Base-by-base conservation (phyloP, 1,284 basidiomycete species). In the Stereum hirsutum region DNA sequence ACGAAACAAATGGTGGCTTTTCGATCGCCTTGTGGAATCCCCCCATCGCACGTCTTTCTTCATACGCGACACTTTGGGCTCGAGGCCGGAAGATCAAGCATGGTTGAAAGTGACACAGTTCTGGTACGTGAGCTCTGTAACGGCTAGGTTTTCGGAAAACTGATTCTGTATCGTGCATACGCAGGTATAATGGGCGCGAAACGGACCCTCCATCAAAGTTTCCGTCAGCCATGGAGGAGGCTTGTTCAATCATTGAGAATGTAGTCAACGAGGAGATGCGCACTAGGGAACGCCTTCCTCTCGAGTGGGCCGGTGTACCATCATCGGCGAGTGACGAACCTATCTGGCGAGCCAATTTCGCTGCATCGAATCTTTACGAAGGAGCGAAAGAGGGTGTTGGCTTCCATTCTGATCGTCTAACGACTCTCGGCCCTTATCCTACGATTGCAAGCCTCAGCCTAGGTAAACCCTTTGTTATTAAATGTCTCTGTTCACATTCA, bases 371-470 rank as follows among this genome's bases (percentile, higher is more conserved):
- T 56, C 83, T 89, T 52, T 97, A 96, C 54, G 75, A 82, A 65
- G 93, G 92, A 3, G 74, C 76, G 6, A 82, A 83, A 51, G 88
- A 91, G 57, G 81, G 79, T 42, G 90, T 95, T 3, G 92, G 91
- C 0, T 84, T 78, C 59, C 92, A 95, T 57, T 83, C 89, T 1
- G 93, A 86, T 57, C 76, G 81, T 46, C 45, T 63, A 37, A 85
- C 82, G 31, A 85, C 90, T 63, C 72, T 96, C 10, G 93, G 93
- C 2, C 93, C 93, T 5, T 92, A 86, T 58, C 80, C 89, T 1
- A 95, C 93, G 0, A 96, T 97, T 52, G 93, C 92, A 6, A 93
- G 89, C 6, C 62, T 97, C 33, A 93, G 90, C 49, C 76, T 97
- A n/a, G 92, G 92, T 73, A 60, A 50, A 68, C 59, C 36, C 15